phyloP scores from a whole-genome alignment of 371 early-diverging fungal species.

The Mucor indicus region DNA sequence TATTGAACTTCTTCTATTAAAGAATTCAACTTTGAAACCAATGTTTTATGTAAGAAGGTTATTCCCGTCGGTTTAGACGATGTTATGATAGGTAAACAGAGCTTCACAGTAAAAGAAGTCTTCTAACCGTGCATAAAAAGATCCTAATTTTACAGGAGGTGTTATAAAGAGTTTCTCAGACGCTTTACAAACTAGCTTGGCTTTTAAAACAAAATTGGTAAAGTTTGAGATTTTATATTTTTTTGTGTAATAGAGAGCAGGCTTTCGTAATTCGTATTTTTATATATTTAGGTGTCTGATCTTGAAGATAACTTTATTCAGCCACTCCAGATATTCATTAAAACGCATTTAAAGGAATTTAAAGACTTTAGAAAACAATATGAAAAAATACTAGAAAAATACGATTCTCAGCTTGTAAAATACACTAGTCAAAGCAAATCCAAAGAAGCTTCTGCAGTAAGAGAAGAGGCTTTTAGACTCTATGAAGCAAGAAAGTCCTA shows the following conservation, averaged over 20 bases:
- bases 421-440: slow-evolving; percentile 58
- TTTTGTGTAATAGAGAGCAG: not conserved
- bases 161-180: slow-evolving; percentile 51
- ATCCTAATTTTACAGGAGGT: slow-evolving; percentile 45
- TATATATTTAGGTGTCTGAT: slow-evolving; percentile 49
- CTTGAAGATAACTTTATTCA: slow-evolving; percentile 58
- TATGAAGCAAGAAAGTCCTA: slow-evolving; percentile 66
- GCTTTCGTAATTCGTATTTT: slow-evolving; percentile 3
- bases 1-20: not conserved
- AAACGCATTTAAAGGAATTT: slow-evolving; percentile 62
- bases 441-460: slow-evolving; percentile 64
- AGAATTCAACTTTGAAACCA: slow-evolving; percentile 33
- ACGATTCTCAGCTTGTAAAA: slow-evolving; percentile 60
- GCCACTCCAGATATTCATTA: slow-evolving; percentile 60
- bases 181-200: slow-evolving; percentile 52
- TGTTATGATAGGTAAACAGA: slow-evolving; percentile 35
- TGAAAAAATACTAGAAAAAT: slow-evolving; percentile 59
- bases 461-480: slow-evolving; percentile 69
- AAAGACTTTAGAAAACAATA: slow-evolving; percentile 58
- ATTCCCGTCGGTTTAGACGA: slow-evolving; percentile 34
- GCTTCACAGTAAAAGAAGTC: too few relatives aligned
- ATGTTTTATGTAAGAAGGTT: slow-evolving; percentile 25
- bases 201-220: slow-evolving; percentile 58
- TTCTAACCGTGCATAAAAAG: too few relatives aligned
- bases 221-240: slow-evolving; percentile 9